These are phyloP conservation scores for Penicillium cosmopolitanum DNA, from an alignment of 495 filamentous ascomycete genomes.

Conservation along the genomic window DNA sequence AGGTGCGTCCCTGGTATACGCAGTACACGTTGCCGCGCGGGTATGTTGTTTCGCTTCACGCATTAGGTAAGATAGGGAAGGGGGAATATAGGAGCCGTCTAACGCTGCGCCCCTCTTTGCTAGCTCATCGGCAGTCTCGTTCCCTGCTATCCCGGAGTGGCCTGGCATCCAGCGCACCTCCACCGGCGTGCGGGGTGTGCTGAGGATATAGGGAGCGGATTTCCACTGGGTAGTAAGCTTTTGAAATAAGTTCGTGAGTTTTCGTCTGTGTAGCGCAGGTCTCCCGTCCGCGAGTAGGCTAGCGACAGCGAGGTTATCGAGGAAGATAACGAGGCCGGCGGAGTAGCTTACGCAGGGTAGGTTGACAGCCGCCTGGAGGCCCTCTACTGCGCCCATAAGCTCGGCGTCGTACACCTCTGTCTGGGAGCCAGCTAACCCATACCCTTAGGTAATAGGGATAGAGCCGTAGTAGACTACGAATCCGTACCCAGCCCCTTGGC, in stretches of 20 bases:
- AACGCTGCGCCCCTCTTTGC: constrained; percentile 5
- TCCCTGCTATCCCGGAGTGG: constrained; percentile 6
- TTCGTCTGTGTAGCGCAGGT: constrained; percentile 1
- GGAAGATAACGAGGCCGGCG: constrained; percentile 2
- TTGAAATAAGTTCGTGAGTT: constrained; percentile 2
- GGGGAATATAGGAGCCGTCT: constrained; percentile 4
- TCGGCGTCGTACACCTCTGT: constrained; percentile 6
- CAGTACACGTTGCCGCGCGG: constrained; percentile 1
- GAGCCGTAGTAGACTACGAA: constrained; percentile 8
- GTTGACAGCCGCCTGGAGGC: constrained; percentile 6
- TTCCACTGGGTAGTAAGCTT: constrained; percentile 3
- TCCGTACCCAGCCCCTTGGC: constrained; percentile 5
- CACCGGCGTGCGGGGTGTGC: constrained; percentile 2
- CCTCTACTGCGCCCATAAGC: constrained; percentile 3
- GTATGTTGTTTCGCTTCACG: constrained; percentile 4
- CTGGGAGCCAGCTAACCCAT: constrained; percentile 4
- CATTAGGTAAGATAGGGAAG: constrained; percentile 1
- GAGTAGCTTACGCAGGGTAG: constrained; percentile 6
- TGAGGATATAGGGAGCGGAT: constrained; percentile 1
- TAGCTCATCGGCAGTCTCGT: constrained; percentile 5
- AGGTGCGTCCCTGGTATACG: constrained; percentile 6
- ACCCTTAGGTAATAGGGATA: constrained; percentile 7
- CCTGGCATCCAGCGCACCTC: constrained; percentile 6
- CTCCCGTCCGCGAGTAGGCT: constrained; percentile 7
- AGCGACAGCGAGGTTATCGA: constrained; percentile 3